Base-by-base conservation (phyloP, 352 stramenopile genomes). In the Thraustochytrium striatum region DNA sequence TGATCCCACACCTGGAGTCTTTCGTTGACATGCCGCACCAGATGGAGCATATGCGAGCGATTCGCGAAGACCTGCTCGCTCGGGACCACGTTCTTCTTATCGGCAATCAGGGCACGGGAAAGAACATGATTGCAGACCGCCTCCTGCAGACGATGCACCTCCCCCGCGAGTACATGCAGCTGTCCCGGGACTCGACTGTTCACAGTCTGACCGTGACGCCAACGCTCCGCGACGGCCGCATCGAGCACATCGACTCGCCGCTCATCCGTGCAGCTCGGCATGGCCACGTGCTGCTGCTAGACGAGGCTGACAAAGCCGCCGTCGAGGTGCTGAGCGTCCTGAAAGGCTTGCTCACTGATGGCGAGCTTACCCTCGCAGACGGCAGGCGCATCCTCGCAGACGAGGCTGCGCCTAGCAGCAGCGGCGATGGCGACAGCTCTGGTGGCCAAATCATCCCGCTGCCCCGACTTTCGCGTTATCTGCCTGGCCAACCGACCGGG, bases 291-390 rank as follows among this genome's bases (percentile, higher is more conserved):
- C 84, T 98, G 25, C 88, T 98, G 0, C 85, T 98, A 0, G 94
- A 98, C 79, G 94, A 98, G 84, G 93, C 93, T 32, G 94, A 98
- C 84, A 98, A 98, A 84, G 94, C 94, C 9, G 93, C 93, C 21
- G 84, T 95, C 0, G 94, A 98, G 81, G 94, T 98, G 0, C 90
- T 98, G n/a, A 93, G 91, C 32, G 85, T 98, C 25, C 85, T 98
- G 2, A 98, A 98, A 84, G 90, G 91, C 0, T 83, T 98, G 9
- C 91, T 98, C 44, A 93, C 97, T 88, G 94, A 98, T 84, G 93
- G 94, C 61, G 92, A 97, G 68, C 92, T 98, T 84, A 83, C 92
- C 3, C 82, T 98, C 68, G 87, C 85, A 13, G 94, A 98, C 84
- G 93, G 93, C n/a, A 91, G 94, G 68, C 86, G 87, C 9, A 82